Base-by-base conservation (phyloP, 257 asterid species). In the Jaltomata sinuosa region DNA sequence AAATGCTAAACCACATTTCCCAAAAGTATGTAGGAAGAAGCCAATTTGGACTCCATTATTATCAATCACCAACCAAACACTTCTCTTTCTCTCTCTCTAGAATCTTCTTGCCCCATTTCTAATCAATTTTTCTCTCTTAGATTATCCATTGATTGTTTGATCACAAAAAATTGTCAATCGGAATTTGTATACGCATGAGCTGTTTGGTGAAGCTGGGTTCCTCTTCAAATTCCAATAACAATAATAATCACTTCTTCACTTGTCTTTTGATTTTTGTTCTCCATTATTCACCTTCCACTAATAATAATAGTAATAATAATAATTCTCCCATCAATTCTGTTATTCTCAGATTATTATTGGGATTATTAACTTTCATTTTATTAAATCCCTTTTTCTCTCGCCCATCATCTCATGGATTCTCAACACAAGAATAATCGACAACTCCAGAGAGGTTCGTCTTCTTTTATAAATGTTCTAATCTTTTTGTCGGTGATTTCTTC, bases 101-200 rank as follows among this genome's bases (percentile, higher is more conserved):
- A 76, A 76, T 49, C 61, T 76, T 76, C 61, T n/a, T n/a, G n/a
- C n/a, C n/a, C n/a, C n/a, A n/a, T n/a, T n/a, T n/a, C n/a, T n/a
- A n/a, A n/a, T n/a, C n/a, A n/a, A n/a, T n/a, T n/a, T n/a, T n/a
- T 38, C 8, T 71, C 53, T 38, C 34, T 71, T 32, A 21, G 79
- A 71, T 74, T 22, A 22, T 42, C 57, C 38, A 14, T 14, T n/a
- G 12, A 11, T 22, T 22, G 2, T 34, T 47, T 82, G 5, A 42
- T 34, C 29, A 34, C 49, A 34, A 27, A 34, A 27, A 68, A n/a
- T 22, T n/a, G 5, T 59, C 7, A 1, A 38, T 19, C 61, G 25
- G 3, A 53, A 31, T 64, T 31, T 64, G 87, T 80, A 94, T 87
- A 94, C 99, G 99, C 91, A 95, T 95, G 99, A 95, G 96, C 92